Percentiles rank a stretch among this genome's conserved stretches.
Evolutionary conservation across 2,329 filamentous ascomycete genomes (phyloP).

Genomic region (Raffaelea arxii): DNA sequence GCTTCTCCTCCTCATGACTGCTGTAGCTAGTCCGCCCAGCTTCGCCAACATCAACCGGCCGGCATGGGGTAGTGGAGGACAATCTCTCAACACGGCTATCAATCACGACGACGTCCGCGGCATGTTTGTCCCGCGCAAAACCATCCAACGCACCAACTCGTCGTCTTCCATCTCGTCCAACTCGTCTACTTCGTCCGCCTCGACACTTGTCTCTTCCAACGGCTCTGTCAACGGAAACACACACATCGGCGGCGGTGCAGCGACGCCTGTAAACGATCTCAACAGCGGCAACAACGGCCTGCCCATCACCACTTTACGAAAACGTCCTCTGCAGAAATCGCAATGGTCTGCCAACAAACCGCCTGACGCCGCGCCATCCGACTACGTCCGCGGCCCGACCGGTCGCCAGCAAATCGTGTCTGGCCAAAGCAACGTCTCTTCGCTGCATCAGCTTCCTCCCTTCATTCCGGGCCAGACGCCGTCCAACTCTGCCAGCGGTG

Average conservation of each 20-base stretch:
- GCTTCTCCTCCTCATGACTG: slow-evolving; percentile 41
- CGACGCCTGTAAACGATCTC: background rate
- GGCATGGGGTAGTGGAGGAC: slow-evolving; percentile 52
- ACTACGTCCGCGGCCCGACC: slow-evolving; percentile 33
- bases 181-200: slow-evolving; percentile 49
- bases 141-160: slow-evolving; percentile 77
- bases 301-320: slow-evolving; percentile 39
- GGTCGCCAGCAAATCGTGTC: slow-evolving; percentile 25
- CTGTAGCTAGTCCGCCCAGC: slow-evolving; percentile 55
- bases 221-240: slow-evolving; percentile 51
- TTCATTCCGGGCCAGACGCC: slow-evolving; percentile 26
- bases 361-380: slow-evolving; percentile 34
- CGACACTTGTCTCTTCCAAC: slow-evolving; percentile 51
- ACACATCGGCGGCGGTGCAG: slow-evolving; percentile 22
- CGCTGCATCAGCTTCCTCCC: slow-evolving; percentile 27
- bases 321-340: slow-evolving; percentile 36
- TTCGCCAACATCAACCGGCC: slow-evolving; percentile 54
- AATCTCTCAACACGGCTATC: slow-evolving; percentile 49
- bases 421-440: slow-evolving; percentile 32
- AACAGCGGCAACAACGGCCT: slow-evolving; percentile 29
- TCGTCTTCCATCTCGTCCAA: slow-evolving; percentile 74
- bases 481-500: slow-evolving; percentile 30
- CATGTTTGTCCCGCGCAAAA: slow-evolving; percentile 86
- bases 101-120: slow-evolving; percentile 75
- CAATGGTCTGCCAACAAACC: slow-evolving; percentile 41